Conservation (phyloP, 164 flowering plant genomes). For the Paratinospora sagittata region DNA sequence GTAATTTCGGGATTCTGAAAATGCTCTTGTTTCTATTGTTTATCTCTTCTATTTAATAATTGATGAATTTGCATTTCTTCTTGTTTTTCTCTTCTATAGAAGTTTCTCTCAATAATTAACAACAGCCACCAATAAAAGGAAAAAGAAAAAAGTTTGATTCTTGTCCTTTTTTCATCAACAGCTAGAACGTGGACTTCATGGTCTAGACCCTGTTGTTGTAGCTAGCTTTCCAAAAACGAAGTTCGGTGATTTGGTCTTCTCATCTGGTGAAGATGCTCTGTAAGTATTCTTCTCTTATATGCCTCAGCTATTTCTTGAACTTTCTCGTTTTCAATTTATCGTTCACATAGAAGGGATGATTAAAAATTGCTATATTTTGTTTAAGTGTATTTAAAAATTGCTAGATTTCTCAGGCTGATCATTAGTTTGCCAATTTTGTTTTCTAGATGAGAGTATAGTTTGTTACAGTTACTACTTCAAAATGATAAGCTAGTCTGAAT, state of each 20-base stretch:
- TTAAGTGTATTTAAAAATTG: neutral
- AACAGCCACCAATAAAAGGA: neutral
- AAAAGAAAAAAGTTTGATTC: neutral
- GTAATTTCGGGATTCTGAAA: neutral
- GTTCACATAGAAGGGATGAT: neutral
- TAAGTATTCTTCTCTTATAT: slow-evolving; percentile 29
- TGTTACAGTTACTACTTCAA: too few species aligned
- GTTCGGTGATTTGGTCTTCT: slow-evolving; percentile 54
- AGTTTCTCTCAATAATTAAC: neutral
- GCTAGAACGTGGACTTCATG: slow-evolving; percentile 85
- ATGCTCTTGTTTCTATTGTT: neutral
- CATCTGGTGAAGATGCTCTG: slow-evolving; percentile 59
- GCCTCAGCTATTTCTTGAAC: neutral
- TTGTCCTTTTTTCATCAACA: slow-evolving; percentile 21
- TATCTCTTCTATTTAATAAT: too few species aligned
- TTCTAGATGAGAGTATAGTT: too few species aligned
- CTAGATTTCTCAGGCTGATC: too few species aligned
- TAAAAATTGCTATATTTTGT: neutral
- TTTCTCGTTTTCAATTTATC: neutral
- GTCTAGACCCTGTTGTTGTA: slow-evolving; percentile 58
- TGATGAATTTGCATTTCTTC: neutral
- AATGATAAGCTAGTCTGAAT: too few species aligned
- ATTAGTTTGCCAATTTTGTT: too few species aligned
- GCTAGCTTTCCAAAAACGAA: slow-evolving; percentile 82
- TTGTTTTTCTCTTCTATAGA: neutral